Conservation (phyloP, 148 eudicot species). For the Vaccinium corymbosum region DNA sequence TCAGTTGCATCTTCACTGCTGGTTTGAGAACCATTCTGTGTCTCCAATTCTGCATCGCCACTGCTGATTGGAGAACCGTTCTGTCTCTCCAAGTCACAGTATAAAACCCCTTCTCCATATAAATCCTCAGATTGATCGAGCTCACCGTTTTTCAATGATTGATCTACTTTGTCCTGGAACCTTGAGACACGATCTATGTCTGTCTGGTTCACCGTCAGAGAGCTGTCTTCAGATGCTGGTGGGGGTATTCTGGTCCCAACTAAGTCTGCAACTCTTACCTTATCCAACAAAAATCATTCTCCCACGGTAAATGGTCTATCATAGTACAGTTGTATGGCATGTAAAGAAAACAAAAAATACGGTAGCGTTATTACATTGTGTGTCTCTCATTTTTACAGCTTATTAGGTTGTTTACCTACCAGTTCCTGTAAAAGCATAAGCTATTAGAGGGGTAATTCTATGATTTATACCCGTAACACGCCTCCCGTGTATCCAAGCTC, state of each 20-base stretch:
- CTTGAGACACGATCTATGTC: conserved; percentile 7
- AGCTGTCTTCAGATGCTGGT: conserved; percentile 21
- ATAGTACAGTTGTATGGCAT: neutral
- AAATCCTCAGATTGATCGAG: conserved; percentile 21
- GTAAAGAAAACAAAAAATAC: neutral
- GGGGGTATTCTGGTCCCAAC: conserved; percentile 22
- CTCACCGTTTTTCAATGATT: conserved; percentile 20
- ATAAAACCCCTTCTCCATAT: conserved; percentile 36
- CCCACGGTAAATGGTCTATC: neutral
- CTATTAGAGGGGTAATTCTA: no score
- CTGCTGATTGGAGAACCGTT: conserved; percentile 24
- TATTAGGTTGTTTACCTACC: no score
- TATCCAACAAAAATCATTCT: conserved; percentile 8
- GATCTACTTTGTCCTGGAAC: conserved; percentile 15
- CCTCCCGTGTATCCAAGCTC: no score
- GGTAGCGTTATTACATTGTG: neutral
- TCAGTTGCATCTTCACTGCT: conserved; percentile 26
- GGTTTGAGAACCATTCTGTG: conserved; percentile 24
- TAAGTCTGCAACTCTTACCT: conserved; percentile 68
- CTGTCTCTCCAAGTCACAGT: conserved; percentile 39
- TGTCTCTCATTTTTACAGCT: neutral
- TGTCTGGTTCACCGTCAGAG: conserved; percentile 16
- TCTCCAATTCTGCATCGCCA: conserved; percentile 31
- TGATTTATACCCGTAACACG: no score
- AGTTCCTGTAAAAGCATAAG: no score